phyloP scores from a whole-genome alignment of 331 rosid species.

The Malus hybrid region DNA sequence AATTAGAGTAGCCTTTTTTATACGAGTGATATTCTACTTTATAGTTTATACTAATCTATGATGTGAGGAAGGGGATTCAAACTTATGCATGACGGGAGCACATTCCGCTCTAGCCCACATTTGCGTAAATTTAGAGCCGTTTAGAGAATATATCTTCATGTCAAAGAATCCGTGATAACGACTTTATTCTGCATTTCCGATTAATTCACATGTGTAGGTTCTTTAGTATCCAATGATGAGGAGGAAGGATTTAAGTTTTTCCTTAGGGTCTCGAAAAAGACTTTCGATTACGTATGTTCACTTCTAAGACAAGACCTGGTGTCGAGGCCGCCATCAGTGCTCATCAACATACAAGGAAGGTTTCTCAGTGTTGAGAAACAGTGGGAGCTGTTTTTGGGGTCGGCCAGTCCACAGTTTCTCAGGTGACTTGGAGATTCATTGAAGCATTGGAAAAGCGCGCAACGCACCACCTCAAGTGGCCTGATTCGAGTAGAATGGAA shows the following conservation, averaged over 20 bases:
- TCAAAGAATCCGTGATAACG: not conserved
- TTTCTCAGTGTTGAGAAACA: constrained; percentile 97
- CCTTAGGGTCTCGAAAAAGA: constrained; percentile 78
- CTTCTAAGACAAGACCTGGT: constrained; percentile 95
- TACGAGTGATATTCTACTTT: not conserved
- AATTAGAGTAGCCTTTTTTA: too few species aligned
- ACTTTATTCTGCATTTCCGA: not conserved
- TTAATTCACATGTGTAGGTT: constrained; percentile 42
- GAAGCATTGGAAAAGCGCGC: constrained; percentile 88
- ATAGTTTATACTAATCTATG: not conserved
- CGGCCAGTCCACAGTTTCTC: constrained; percentile 98
- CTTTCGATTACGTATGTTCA: constrained; percentile 81
- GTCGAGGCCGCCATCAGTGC: constrained; percentile 95
- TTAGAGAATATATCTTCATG: not conserved
- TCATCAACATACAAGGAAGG: constrained; percentile 93
- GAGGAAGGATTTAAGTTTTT: constrained; percentile 80
- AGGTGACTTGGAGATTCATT: constrained; percentile 94
- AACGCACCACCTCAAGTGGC: constrained; percentile 77
- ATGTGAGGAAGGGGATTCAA: not conserved
- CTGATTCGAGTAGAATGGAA: constrained; percentile 47
- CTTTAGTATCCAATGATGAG: constrained; percentile 56
- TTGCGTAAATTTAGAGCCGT: not conserved
- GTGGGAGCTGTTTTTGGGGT: constrained; percentile 97
- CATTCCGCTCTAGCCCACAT: not conserved
- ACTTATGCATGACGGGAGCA: not conserved